Base-by-base conservation (phyloP, 441 rosid species). In the Pelargonium citronellum region DNA sequence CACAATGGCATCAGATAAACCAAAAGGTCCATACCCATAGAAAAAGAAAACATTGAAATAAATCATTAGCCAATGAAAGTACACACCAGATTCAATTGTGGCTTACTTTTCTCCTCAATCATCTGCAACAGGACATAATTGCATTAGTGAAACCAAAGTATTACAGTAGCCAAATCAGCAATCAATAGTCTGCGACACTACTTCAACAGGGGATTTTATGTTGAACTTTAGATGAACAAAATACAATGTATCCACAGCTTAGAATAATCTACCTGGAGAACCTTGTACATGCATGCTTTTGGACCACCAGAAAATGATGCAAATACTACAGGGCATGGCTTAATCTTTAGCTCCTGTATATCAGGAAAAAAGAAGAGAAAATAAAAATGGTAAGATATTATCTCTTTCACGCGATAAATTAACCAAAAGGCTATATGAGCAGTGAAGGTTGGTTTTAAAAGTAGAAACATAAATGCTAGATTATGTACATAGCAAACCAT, bases 221-320 rank as follows among this genome's bases (percentile, higher is more conserved):
- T 55, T 55, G 58, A 51, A 13, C 7, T 15, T 55, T 15, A 55
- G 13, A 49, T 49, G 58, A 51, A n/a, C 19, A 51, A 57, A 0
- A 12, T 16, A 9, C 47, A 41, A 8, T 37, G 57, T 46, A 39
- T 60, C 16, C 13, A 47, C 64, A 58, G 17, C 57, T 66, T 34
- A 13, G 22, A 27, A 67, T 55, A 43, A 66, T 58, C 71, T 85
- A 89, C 98, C 93, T 91, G 95, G 75, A 94, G 91, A 80, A 88
- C 87, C 80, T 89, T 91, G 79, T 87, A 89, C 96, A 91, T 87
- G 76, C 97, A 89, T 24, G 98, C 91, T 67, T 86, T 89, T 39
- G 95, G 92, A 73, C 95, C 98, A 47, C 97, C 95, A 24, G 96
- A 94, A 82, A 91, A 94, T 0, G 98, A 85, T 37, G 89, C 89